phyloP scores from a whole-genome alignment of 2,329 filamentous ascomycete genomes.

The Trichoderma cornu-damae region DNA sequence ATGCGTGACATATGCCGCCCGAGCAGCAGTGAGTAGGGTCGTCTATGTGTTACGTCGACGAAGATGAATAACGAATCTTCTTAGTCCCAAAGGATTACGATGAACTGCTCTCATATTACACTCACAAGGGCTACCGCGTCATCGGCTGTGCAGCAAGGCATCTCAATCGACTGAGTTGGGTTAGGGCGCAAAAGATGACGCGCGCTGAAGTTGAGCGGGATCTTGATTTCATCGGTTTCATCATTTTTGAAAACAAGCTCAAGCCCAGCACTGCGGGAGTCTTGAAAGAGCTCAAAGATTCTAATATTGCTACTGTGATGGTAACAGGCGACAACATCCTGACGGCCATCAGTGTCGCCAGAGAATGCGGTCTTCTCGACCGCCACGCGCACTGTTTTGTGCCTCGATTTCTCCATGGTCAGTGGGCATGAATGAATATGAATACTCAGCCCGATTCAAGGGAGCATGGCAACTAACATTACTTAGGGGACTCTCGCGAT shows the following conservation, averaged over 20 bases:
- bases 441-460: background rate
- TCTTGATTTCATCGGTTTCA: slow-evolving; percentile 89
- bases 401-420: slow-evolving; percentile 75
- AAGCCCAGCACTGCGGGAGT: slow-evolving; percentile 81
- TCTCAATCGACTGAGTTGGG: slow-evolving; percentile 81
- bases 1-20: slow-evolving; percentile 89
- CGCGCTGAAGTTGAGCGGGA: slow-evolving; percentile 76
- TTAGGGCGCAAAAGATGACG: slow-evolving; percentile 91
- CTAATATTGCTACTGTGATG: slow-evolving; percentile 88
- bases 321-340: slow-evolving; percentile 97
- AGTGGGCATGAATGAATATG: slow-evolving; percentile 19
- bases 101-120: slow-evolving; percentile 82
- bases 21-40: slow-evolving; percentile 61
- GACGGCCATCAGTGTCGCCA: slow-evolving; percentile 90
- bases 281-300: slow-evolving; percentile 73
- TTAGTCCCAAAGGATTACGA: slow-evolving; percentile 81
- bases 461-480: background rate
- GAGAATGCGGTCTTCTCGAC: slow-evolving; percentile 81
- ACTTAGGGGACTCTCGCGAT: slow-evolving; percentile 62
- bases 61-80: background rate
- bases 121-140: slow-evolving; percentile 91
- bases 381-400: slow-evolving; percentile 84
- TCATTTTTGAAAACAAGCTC: slow-evolving; percentile 97
- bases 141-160: slow-evolving; percentile 93
- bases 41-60: background rate